Evolutionary conservation across 1,284 basidiomycete species (phyloP).

Genomic region (Taiwanofungus camphoratus): DNA sequence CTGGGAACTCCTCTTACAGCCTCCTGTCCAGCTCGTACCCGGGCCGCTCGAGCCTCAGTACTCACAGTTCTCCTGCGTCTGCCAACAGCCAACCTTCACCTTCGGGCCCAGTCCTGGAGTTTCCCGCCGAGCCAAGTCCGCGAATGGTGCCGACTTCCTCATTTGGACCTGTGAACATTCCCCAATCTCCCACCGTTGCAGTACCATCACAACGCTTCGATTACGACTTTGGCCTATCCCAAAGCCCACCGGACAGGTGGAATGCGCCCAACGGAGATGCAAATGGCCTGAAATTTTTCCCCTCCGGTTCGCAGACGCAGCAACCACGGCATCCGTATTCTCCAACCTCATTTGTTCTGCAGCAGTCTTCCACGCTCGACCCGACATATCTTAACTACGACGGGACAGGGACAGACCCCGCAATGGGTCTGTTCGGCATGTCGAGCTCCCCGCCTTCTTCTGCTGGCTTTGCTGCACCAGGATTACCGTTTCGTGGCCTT

Average conservation of each 20-base stretch:
- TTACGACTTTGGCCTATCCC: slow-evolving; percentile 46
- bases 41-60: slow-evolving; percentile 39
- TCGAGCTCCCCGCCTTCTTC: slow-evolving; percentile 52
- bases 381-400: slow-evolving; percentile 41
- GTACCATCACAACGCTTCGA: slow-evolving; percentile 41
- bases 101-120: slow-evolving; percentile 40
- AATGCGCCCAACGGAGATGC: slow-evolving; percentile 17
- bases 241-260: slow-evolving; percentile 26
- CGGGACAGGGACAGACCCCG: slow-evolving; percentile 26
- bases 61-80: slow-evolving; percentile 73
- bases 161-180: slow-evolving; percentile 19
- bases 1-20: slow-evolving; percentile 32
- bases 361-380: slow-evolving; percentile 42
- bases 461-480: slow-evolving; percentile 57
- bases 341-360: slow-evolving; percentile 13
- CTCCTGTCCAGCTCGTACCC: slow-evolving; percentile 31
- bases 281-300: slow-evolving; percentile 24
- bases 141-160: slow-evolving; percentile 19
- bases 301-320: slow-evolving; percentile 16
- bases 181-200: slow-evolving; percentile 24
- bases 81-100: slow-evolving; percentile 61
- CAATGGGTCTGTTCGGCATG: slow-evolving; percentile 36
- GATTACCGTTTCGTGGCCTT: slow-evolving; percentile 72
- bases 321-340: slow-evolving; percentile 7
- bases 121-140: slow-evolving; percentile 22